Evolutionary conservation across 2,329 filamentous ascomycete species (phyloP).

Genomic region (Phialocephala subalpina): DNA sequence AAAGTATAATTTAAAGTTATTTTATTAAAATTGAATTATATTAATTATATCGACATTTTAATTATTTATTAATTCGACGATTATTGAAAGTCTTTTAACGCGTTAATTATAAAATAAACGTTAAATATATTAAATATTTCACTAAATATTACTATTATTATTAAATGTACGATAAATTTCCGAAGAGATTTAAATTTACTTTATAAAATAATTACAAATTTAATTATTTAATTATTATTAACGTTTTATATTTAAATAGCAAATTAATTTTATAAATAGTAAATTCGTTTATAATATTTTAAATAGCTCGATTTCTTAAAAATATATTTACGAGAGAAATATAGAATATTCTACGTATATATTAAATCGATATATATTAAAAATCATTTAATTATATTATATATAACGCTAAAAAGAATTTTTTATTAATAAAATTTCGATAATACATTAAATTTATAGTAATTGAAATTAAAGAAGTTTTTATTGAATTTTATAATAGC

Average conservation of each 20-base stretch:
- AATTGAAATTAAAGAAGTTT: background rate
- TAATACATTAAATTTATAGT: background rate
- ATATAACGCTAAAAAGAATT: background rate
- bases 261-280: background rate
- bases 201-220: background rate
- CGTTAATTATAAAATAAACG: background rate
- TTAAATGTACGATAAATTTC: too few species aligned
- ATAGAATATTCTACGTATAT: background rate
- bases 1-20: too few species aligned
- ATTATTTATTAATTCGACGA: too few species aligned
- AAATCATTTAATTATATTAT: background rate
- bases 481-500: too few species aligned
- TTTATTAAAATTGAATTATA: too few species aligned
- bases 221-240: background rate
- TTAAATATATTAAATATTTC: too few species aligned
- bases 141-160: too few species aligned
- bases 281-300: background rate
- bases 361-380: constrained; percentile 1
- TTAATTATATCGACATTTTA: too few species aligned
- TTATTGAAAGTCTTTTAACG: too few species aligned
- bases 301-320: background rate
- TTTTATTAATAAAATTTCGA: background rate
- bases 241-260: background rate
- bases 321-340: background rate
- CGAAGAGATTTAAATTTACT: background rate